Conservation (phyloP, 2,329 filamentous ascomycete genomes). For the Apiospora koreana region DNA sequence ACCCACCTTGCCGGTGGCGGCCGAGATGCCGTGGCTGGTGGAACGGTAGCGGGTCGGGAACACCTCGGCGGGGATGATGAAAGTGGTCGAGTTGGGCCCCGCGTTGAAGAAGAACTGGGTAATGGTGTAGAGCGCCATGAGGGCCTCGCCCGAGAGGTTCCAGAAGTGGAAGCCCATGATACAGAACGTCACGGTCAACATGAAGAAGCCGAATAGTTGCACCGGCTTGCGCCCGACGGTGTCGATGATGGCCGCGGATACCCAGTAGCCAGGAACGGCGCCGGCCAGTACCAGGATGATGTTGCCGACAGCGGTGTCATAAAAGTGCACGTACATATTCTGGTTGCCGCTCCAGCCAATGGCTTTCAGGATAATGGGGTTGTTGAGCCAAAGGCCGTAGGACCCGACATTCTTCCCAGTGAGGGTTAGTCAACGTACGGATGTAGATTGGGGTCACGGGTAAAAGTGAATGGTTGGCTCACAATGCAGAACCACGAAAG, state of each 20-base stretch:
- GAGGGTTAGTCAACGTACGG: neutral
- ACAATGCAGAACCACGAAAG: conserved; percentile 72
- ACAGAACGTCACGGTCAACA: conserved; percentile 54
- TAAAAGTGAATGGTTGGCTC: neutral
- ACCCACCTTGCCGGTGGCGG: conserved; percentile 51
- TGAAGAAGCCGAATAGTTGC: conserved; percentile 60
- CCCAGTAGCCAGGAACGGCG: conserved; percentile 77
- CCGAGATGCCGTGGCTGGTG: conserved; percentile 54
- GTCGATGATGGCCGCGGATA: conserved; percentile 70
- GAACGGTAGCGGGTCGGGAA: conserved; percentile 55
- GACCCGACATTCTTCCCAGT: conserved; percentile 42
- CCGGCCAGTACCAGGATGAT: conserved; percentile 74
- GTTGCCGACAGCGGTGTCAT: conserved; percentile 74
- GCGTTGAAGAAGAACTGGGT: conserved; percentile 58
- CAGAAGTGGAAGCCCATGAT: conserved; percentile 61
- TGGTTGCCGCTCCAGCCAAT: conserved; percentile 63
- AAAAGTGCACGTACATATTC: conserved; percentile 66
- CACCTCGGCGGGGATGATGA: conserved; percentile 53
- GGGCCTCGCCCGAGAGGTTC: conserved; percentile 40
- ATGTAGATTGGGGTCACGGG: neutral
- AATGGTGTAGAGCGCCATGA: conserved; percentile 53
- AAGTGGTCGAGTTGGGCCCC: conserved; percentile 54
- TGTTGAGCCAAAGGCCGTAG: conserved; percentile 71
- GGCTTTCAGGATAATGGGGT: conserved; percentile 66
- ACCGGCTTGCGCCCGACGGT: conserved; percentile 74